Conservation (phyloP, 208 protist species). For the Leishmania major region DNA sequence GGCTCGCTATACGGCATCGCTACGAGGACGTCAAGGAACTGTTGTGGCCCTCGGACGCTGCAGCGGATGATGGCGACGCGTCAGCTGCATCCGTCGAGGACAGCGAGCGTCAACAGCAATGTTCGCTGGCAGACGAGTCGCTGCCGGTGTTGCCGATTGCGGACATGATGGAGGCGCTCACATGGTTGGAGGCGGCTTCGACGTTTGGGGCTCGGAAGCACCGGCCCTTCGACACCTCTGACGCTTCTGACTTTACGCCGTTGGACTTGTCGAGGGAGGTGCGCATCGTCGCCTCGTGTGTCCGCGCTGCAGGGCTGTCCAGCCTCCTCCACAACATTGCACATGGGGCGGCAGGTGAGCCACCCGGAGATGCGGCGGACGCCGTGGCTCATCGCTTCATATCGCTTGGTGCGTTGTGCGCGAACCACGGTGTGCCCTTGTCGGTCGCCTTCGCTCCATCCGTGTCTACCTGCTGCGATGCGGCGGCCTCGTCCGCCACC, state of each 20-base stretch:
- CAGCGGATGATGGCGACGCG: not conserved
- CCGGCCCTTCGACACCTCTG: constrained; percentile 59
- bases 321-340: not conserved
- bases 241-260: constrained; percentile 51
- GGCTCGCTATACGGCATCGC: constrained; percentile 77
- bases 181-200: constrained; percentile 82
- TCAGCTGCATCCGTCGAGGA: not conserved
- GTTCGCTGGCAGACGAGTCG: not conserved
- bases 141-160: constrained; percentile 16
- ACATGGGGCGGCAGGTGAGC: not conserved
- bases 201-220: constrained; percentile 77
- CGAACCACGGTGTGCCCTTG: constrained; percentile 66
- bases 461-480: not conserved
- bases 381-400: constrained; percentile 48
- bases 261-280: constrained; percentile 71
- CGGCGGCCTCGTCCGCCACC: not conserved
- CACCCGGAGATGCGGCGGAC: not conserved
- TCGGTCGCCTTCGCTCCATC: constrained; percentile 37
- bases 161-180: constrained; percentile 75
- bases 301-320: constrained; percentile 3
- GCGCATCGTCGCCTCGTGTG: constrained; percentile 42
- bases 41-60: constrained; percentile 63
- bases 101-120: not conserved
- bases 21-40: constrained; percentile 74
- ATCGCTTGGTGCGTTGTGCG: constrained; percentile 65